A percentile compares a stretch with the other conserved stretches of the same genome.
phyloP scores from a whole-genome alignment of 108 stramenopile genomes.

The Nitzschia sp. region DNA sequence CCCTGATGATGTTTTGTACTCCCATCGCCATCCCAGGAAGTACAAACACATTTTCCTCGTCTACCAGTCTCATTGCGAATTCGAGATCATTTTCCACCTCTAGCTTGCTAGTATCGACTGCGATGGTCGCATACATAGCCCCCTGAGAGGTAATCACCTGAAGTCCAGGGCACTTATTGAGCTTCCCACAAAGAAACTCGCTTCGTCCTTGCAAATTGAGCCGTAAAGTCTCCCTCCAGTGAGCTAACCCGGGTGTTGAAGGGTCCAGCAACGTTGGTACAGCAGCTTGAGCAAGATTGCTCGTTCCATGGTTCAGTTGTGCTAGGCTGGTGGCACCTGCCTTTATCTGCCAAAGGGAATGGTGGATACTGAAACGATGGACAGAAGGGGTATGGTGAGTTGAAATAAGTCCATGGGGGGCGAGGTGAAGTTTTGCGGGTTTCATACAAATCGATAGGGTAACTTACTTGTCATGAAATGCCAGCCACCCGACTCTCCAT shows the following conservation, averaged over 20 bases:
- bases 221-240: constrained; percentile 69
- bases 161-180: constrained; percentile 69
- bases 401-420: too few relatives aligned
- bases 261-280: constrained; percentile 74
- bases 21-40: constrained; percentile 92
- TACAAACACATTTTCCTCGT: constrained; percentile 92
- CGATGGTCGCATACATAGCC: constrained; percentile 91
- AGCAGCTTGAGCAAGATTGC: constrained; percentile 75
- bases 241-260: constrained; percentile 35
- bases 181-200: constrained; percentile 41
- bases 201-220: constrained; percentile 66
- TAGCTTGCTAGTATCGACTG: constrained; percentile 42
- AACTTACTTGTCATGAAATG: constrained; percentile 79
- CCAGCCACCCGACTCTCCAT: constrained; percentile 89
- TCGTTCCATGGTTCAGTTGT: constrained; percentile 84
- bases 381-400: neutral
- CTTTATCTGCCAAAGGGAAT: constrained; percentile 67
- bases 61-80: constrained; percentile 71
- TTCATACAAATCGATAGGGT: too few relatives aligned
- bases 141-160: constrained; percentile 69
- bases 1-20: constrained; percentile 64
- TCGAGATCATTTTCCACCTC: constrained; percentile 59
- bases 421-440: too few relatives aligned
- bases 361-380: constrained; percentile 29
- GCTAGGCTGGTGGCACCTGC: constrained; percentile 76